Base-by-base conservation (phyloP, 805 yeast species). In the Candida schatavii region DNA sequence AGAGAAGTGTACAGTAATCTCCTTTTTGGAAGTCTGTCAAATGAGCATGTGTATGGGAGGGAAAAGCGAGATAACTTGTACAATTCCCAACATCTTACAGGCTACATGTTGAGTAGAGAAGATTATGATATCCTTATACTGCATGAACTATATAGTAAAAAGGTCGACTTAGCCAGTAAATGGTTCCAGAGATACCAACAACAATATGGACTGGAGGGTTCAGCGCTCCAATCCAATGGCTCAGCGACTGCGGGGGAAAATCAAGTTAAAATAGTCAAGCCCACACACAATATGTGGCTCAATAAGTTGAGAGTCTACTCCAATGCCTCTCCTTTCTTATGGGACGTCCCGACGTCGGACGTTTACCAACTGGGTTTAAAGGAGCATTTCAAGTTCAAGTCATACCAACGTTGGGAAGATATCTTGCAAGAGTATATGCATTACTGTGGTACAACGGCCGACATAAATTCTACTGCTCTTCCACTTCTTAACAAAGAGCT, bases 111-210 rank as follows among this genome's bases (percentile, higher is more conserved):
- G 22, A 39, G 46, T 2, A 44, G 52, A 2, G 41, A 43, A 3
- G 75, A 70, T 50, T 68, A 57, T 46, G 74, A 70, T 45, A 70
- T 66, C 49, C 52, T 70, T 45, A 59, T 69, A 15, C 17, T 39
- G 33, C 50, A 69, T 40, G 75, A 70, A 46, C 49, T 61, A 39
- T 46, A 51, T 40, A 68, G 65, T 50, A 46, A 44, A n/a, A 69
- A 68, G 43, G 45, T 62, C 29, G 75, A 70, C 50, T 57, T 69
- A 48, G 74, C 70, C 3, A 53, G 65, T 3, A 56, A 55, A 39
- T 70, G 74, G 74, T 64, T 67, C 43, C 57, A 52, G 37, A 50
- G 57, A 36, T 59, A 68, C 44, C 65, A 66, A 39, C 26, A 40
- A 15, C 56, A 59, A 42, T 60, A 35, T 41, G 53, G 49, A 9